Conservation (phyloP, 257 asterid genomes). For the Pogostemon cablin region DNA sequence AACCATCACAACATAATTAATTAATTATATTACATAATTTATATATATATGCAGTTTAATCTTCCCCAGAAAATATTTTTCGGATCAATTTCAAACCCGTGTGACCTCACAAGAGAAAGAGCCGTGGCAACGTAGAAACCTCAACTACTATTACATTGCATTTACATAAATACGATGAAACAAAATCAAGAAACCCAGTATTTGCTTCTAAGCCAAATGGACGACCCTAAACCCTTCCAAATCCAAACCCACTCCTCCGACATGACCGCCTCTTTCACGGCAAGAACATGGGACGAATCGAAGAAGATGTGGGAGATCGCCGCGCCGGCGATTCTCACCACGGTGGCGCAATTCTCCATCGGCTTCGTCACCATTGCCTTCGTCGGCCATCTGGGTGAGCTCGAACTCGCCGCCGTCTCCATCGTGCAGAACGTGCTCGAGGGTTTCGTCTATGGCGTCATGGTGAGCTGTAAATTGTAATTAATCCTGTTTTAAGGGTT, state of each 20-base stretch:
- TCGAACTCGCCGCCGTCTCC: conserved; percentile 82
- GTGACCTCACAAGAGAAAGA: conserved; percentile 15
- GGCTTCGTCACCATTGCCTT: conserved; percentile 72
- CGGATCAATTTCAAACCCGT: background rate
- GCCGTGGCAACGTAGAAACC: conserved; percentile 1
- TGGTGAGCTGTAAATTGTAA: conserved; percentile 41
- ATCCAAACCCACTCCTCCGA: conserved; percentile 16
- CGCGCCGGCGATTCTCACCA: conserved; percentile 63
- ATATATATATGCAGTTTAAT: background rate
- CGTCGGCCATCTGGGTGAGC: conserved; percentile 73
- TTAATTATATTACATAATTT: background rate
- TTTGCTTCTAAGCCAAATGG: conserved; percentile 41
- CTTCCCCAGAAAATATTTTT: conserved; percentile 6
- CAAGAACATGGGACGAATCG: conserved; percentile 59
- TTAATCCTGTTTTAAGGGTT: too few species aligned
- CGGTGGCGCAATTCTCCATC: conserved; percentile 73
- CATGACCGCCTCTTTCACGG: background rate
- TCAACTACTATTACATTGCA: background rate
- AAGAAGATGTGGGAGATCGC: conserved; percentile 75
- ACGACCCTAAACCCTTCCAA: conserved; percentile 26
- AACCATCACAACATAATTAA: background rate
- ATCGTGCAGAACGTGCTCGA: conserved; percentile 80
- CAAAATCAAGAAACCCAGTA: conserved; percentile 42
- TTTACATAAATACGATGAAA: conserved; percentile 9
- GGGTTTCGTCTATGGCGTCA: conserved; percentile 77